phyloP scores from a whole-genome alignment of 1,284 basidiomycete genomes.

The Ustilago cynodontis region DNA sequence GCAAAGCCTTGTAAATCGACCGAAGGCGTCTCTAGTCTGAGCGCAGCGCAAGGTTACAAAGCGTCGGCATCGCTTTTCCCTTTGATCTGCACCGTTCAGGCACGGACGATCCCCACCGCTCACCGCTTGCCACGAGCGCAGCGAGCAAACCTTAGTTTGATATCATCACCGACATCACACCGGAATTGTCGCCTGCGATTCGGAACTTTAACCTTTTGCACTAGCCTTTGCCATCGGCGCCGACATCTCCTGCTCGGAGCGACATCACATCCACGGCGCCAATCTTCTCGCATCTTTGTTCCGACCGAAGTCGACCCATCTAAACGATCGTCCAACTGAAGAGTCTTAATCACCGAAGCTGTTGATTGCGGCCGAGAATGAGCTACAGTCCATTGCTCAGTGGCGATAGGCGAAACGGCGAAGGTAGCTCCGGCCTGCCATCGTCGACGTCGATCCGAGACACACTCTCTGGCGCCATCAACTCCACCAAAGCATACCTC shows the following conservation, averaged over 20 bases:
- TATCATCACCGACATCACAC: constrained; percentile 4
- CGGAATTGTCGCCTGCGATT: neutral
- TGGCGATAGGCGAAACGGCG: constrained; percentile 27
- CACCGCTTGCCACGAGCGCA: neutral
- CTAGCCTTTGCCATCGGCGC: neutral
- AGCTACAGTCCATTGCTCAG: constrained; percentile 38
- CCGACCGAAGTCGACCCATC: neutral
- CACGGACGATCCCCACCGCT: constrained; percentile 7
- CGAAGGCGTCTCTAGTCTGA: constrained; percentile 13
- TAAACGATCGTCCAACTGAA: neutral
- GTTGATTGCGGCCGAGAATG: constrained; percentile 12
- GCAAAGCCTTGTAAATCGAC: neutral
- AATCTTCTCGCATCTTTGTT: constrained; percentile 6
- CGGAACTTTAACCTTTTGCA: neutral
- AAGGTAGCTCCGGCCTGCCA: constrained; percentile 29
- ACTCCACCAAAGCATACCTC: constrained; percentile 58
- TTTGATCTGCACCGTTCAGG: constrained; percentile 1
- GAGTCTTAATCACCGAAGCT: neutral
- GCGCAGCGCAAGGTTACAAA: constrained; percentile 12
- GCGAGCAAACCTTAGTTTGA: neutral
- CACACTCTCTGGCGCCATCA: constrained; percentile 52
- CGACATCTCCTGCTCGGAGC: constrained; percentile 8
- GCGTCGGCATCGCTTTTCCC: neutral
- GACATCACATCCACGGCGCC: neutral
- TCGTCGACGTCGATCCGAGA: constrained; percentile 42